Conservation (phyloP, 1,139 yeast genomes). For the Suhomyces kunorum region DNA sequence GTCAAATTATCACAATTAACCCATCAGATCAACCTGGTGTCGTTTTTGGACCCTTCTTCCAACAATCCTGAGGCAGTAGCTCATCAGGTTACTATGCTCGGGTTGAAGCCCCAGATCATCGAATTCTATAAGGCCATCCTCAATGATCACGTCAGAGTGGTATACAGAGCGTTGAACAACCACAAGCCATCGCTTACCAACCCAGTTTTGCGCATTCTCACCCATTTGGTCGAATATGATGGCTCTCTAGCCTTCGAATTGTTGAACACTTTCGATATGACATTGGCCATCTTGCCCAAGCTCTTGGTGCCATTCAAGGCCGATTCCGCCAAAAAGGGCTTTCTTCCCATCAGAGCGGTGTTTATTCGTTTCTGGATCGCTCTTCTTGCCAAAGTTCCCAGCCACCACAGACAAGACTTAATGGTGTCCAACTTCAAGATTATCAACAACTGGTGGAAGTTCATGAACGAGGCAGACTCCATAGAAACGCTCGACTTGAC, state of each 20-base stretch:
- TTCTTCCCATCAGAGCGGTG: constrained; percentile 52
- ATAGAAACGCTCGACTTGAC: constrained; percentile 41
- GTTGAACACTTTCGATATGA: constrained; percentile 66
- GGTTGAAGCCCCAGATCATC: constrained; percentile 23
- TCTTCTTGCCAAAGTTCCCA: constrained; percentile 49
- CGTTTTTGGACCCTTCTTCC: background rate
- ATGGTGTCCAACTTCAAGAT: constrained; percentile 58
- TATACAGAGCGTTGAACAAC: constrained; percentile 68
- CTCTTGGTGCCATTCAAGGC: constrained; percentile 56
- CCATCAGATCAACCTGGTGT: constrained; percentile 16
- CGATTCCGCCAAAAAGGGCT: constrained; percentile 41
- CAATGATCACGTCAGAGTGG: constrained; percentile 56
- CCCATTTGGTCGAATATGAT: constrained; percentile 48
- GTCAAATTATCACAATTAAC: constrained; percentile 33
- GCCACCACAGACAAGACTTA: constrained; percentile 62
- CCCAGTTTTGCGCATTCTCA: constrained; percentile 59
- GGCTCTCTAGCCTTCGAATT: constrained; percentile 58
- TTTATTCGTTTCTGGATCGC: constrained; percentile 65
- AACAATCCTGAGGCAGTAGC: constrained; percentile 17
- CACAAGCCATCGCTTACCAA: constrained; percentile 60
- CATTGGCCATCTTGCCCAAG: constrained; percentile 61
- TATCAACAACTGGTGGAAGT: constrained; percentile 65
- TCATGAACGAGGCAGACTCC: constrained; percentile 55
- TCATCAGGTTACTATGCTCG: constrained; percentile 14
- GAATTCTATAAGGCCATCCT: constrained; percentile 54